Conservation (phyloP, 208 protist genomes). For the Crithidia bombi region DNA sequence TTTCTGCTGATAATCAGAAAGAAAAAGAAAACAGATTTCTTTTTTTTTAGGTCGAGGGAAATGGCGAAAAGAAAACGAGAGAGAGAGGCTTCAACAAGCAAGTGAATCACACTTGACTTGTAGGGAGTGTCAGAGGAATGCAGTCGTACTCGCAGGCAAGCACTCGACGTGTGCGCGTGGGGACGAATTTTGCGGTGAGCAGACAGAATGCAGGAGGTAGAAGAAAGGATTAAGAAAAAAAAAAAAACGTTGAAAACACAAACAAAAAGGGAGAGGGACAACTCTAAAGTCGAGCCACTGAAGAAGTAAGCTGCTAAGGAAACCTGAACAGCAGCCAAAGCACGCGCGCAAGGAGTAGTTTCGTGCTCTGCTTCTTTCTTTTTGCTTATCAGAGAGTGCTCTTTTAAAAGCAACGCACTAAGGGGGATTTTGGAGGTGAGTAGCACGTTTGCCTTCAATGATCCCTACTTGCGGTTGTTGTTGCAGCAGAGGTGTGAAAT, state of each 20-base stretch:
- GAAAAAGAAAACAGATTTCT: conserved; percentile 3
- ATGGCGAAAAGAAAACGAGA: neutral
- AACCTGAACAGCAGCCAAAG: neutral
- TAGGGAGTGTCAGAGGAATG: neutral
- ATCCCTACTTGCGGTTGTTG: no score
- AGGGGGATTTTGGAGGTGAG: no score
- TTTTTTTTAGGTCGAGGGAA: neutral
- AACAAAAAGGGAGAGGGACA: neutral
- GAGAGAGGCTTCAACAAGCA: conserved; percentile 16
- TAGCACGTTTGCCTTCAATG: no score
- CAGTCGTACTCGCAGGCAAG: no score
- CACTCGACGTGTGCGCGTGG: no score
- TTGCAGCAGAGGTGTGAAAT: no score
- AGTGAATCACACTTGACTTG: conserved; percentile 1
- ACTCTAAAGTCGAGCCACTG: neutral
- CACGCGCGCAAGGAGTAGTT: neutral
- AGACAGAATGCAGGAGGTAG: no score
- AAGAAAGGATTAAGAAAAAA: neutral
- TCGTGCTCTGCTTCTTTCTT: neutral
- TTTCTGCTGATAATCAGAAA: neutral
- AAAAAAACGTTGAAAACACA: conserved; percentile 5
- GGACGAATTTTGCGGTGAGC: no score
- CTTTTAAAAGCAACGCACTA: no score
- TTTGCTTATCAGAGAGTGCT: neutral
- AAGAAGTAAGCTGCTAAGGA: neutral